phyloP scores from a whole-genome alignment of 768 basidiomycete species.

The Podaxis carcinomalis region DNA sequence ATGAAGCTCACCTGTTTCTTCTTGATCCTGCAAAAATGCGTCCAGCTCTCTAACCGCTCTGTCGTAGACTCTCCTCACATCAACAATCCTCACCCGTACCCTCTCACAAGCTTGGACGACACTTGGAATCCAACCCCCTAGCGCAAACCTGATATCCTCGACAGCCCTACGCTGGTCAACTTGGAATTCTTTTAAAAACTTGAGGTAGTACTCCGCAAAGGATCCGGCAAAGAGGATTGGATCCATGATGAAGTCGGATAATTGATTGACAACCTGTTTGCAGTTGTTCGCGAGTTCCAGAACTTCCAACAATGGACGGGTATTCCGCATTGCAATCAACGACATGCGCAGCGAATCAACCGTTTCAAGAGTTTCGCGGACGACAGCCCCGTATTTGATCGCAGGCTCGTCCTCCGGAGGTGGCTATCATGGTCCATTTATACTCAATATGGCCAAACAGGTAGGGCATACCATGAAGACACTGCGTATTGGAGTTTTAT shows the following conservation, averaged over 20 bases:
- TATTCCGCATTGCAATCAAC: background rate
- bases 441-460: background rate
- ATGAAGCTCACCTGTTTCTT: background rate
- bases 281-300: constrained; percentile 1
- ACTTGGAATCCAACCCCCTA: constrained; percentile 3
- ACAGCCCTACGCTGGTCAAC: background rate
- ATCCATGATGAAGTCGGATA: background rate
- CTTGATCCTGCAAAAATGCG: background rate
- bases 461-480: background rate
- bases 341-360: constrained; percentile 1
- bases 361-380: background rate
- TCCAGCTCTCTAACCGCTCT: background rate
- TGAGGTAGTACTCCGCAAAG: constrained; percentile 4
- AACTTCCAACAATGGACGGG: background rate
- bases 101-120: background rate
- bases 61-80: background rate
- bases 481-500: too few relatives aligned
- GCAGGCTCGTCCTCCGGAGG: background rate
- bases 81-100: background rate
- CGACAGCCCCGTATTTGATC: background rate
- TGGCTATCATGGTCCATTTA: background rate
- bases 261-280: background rate
- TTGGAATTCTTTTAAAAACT: background rate
- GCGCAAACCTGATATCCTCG: background rate
- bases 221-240: constrained; percentile 3